A percentile compares a stretch with the other conserved stretches of the same genome.
phyloP scores from a whole-genome alignment of 257 asterid species.

The Solanum pinnatisectum region DNA sequence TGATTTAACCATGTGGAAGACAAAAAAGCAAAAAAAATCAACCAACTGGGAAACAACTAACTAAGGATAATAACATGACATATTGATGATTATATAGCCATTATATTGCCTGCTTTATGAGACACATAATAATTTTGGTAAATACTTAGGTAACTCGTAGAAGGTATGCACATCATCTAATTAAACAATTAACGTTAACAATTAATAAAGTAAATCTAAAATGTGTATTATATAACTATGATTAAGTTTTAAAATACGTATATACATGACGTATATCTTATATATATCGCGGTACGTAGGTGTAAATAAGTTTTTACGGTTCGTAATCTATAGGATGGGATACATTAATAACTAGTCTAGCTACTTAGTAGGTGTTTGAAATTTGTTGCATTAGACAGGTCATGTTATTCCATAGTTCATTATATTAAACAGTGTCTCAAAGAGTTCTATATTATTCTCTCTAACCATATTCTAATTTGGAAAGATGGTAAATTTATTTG shows the following conservation, averaged over 20 bases:
- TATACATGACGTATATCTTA: not conserved
- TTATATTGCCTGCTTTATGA: not conserved
- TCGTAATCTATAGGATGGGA: not conserved
- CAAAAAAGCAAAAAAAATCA: constrained; percentile 1
- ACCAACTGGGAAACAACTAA: constrained; percentile 4
- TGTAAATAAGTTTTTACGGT: not conserved
- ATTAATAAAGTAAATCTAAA: not conserved
- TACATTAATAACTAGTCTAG: not conserved
- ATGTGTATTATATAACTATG: not conserved
- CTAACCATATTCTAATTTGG: not conserved
- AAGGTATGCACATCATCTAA: not conserved
- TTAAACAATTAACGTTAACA: not conserved
- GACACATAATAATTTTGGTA: not conserved
- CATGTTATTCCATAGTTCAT: not conserved
- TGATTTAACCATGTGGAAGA: constrained; percentile 11
- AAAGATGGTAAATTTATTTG: not conserved
- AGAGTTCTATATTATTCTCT: not conserved
- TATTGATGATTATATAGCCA: not conserved
- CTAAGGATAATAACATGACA: not conserved
- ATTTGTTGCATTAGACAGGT: not conserved
- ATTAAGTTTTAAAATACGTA: not conserved
- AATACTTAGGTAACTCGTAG: not conserved
- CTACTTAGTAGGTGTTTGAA: not conserved
- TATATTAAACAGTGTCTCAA: not conserved
- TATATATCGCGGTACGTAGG: not conserved